Evolutionary conservation across 2,329 filamentous ascomycete genomes (phyloP).

Genomic region (Fusarium ambrosium): DNA sequence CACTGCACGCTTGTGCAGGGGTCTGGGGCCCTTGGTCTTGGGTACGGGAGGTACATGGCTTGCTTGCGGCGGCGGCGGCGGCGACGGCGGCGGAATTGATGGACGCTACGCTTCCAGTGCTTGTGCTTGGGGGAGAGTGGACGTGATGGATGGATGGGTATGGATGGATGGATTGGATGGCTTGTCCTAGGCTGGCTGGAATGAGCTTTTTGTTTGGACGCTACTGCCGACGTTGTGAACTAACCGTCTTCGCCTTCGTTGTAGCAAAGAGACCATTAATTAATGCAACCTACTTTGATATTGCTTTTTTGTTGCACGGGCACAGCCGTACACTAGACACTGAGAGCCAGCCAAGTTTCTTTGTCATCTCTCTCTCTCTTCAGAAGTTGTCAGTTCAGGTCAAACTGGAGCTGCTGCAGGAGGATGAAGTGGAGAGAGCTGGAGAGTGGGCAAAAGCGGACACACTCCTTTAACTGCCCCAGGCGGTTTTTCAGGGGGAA

Average conservation of each 20-base stretch:
- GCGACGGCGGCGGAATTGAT: constrained; percentile 18
- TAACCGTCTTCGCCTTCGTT: constrained; percentile 16
- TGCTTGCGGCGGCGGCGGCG: constrained; percentile 5
- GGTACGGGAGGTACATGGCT: constrained; percentile 18
- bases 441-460: constrained; percentile 3
- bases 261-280: constrained; percentile 5
- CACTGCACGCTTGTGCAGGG: constrained; percentile 37
- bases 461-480: constrained; percentile 25
- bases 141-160: constrained; percentile 6
- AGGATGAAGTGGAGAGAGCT: constrained; percentile 1
- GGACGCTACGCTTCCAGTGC: constrained; percentile 1
- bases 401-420: constrained; percentile 1
- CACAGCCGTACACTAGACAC: background rate
- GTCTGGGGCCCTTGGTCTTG: constrained; percentile 19
- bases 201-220: constrained; percentile 11
- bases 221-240: constrained; percentile 21
- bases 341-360: background rate
- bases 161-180: constrained; percentile 3
- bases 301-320: constrained; percentile 26
- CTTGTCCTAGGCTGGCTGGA: constrained; percentile 14
- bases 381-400: background rate
- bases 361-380: background rate
- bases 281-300: background rate
- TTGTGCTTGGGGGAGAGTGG: background rate
- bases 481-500: background rate